These are phyloP conservation scores for Pyrenophora graminea DNA, from an alignment of 2,329 filamentous ascomycete species.

Conservation along the genomic window DNA sequence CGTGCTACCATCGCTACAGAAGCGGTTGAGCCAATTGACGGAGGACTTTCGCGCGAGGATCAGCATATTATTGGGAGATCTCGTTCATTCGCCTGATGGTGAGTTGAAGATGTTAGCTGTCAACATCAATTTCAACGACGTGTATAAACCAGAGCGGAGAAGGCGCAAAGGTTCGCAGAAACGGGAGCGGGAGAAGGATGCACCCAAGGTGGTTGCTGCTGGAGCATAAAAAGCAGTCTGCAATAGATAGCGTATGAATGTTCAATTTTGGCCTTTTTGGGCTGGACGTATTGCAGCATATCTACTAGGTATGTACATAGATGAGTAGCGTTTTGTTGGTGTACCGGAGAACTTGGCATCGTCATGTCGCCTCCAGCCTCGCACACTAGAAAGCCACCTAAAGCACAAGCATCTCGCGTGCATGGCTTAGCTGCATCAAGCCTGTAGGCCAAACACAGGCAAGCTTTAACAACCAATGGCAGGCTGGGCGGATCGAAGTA, in stretches of 20 bases:
- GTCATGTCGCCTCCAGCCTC: too few species aligned
- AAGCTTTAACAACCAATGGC: conserved; percentile 5
- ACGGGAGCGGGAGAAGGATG: conserved; percentile 34
- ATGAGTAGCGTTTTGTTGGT: too few species aligned
- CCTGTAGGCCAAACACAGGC: conserved; percentile 4
- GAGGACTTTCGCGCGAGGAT: conserved; percentile 76
- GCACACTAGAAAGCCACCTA: too few species aligned
- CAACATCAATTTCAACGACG: conserved; percentile 99
- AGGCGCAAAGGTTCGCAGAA: conserved; percentile 52
- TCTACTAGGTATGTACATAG: too few species aligned
- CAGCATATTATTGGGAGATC: conserved; percentile 81
- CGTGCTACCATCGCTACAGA: conserved; percentile 75
- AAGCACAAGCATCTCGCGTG: background rate
- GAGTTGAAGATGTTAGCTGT: conserved; percentile 96
- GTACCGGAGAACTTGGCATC: too few species aligned
- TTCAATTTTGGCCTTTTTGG: too few species aligned
- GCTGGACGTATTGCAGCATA: too few species aligned
- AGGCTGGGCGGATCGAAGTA: background rate
- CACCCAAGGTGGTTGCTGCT: conserved; percentile 13
- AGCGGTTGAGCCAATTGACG: conserved; percentile 72
- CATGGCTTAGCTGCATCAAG: conserved; percentile 12
- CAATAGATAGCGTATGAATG: conserved; percentile 3
- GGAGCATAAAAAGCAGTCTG: background rate
- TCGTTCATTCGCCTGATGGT: conserved; percentile 90
- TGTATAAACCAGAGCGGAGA: conserved; percentile 78